Percentiles rank a stretch among this genome's conserved stretches.
These are phyloP conservation scores for Vitis cinerea DNA, from an alignment of 164 flowering plant genomes.

Conservation along the genomic window DNA sequence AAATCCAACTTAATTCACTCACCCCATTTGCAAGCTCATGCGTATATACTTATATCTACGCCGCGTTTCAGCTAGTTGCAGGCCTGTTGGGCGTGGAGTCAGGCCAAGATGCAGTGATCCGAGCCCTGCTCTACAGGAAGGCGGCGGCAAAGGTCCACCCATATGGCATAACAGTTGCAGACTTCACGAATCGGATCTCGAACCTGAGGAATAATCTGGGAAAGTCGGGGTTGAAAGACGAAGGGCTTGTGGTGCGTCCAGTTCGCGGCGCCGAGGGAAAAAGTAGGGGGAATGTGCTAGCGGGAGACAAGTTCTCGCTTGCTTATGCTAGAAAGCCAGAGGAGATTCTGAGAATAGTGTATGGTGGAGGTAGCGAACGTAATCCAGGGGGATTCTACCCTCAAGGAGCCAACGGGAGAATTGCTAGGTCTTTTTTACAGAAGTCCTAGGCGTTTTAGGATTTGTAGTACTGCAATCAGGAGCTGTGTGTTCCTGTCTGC, in stretches of 20 bases:
- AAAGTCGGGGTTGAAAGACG: constrained; percentile 54
- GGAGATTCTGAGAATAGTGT: constrained; percentile 67
- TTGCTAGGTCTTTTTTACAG: constrained; percentile 41
- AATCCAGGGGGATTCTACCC: constrained; percentile 65
- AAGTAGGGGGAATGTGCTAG: constrained; percentile 47
- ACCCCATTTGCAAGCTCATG: too few species aligned
- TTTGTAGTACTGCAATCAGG: too few species aligned
- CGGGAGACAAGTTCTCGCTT: constrained; percentile 49
- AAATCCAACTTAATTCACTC: too few species aligned
- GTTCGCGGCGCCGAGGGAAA: constrained; percentile 48
- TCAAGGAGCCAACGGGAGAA: constrained; percentile 48
- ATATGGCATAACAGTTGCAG: constrained; percentile 61
- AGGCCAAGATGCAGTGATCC: constrained; percentile 83
- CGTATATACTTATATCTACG: neutral
- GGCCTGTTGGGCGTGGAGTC: constrained; percentile 81
- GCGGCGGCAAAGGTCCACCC: constrained; percentile 39
- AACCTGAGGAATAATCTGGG: constrained; percentile 58
- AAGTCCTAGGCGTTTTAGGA: too few species aligned
- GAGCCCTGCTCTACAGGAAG: constrained; percentile 51
- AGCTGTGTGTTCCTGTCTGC: too few species aligned
- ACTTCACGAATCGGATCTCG: constrained; percentile 61
- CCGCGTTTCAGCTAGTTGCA: constrained; percentile 53
- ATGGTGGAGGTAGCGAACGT: constrained; percentile 49
- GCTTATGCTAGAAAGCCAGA: constrained; percentile 53
- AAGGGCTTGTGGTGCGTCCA: constrained; percentile 53